phyloP scores from a whole-genome alignment of 257 asterid species.

The Solanum peruvianum region DNA sequence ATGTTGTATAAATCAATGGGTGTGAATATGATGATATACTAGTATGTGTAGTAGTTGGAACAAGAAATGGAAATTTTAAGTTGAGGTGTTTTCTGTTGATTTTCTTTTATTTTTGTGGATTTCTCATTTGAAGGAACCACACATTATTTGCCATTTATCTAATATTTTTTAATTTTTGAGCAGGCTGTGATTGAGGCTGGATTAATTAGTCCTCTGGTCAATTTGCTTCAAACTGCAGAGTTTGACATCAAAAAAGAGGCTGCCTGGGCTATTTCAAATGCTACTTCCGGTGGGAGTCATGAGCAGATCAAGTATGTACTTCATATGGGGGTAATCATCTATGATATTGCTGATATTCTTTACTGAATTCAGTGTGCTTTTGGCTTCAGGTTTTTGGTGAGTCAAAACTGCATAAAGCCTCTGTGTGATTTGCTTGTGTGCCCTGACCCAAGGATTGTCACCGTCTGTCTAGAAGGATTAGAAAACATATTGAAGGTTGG shows the following conservation, averaged over 20 bases:
- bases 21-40: not conserved
- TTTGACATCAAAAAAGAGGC: constrained; percentile 95
- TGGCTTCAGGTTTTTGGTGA: constrained; percentile 56
- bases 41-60: not conserved
- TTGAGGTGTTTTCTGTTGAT: not conserved
- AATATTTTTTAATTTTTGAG: not conserved
- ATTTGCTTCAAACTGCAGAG: constrained; percentile 74
- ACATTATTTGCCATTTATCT: not conserved
- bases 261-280: constrained; percentile 94
- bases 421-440: constrained; percentile 75
- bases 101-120: not conserved
- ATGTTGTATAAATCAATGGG: not conserved
- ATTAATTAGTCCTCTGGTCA: constrained; percentile 61
- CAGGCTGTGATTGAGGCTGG: constrained; percentile 86
- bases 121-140: not conserved
- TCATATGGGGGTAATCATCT: not conserved
- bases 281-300: constrained; percentile 86
- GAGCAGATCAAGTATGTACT: constrained; percentile 64
- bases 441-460: constrained; percentile 85
- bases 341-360: not conserved
- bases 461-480: constrained; percentile 80
- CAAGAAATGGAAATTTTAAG: not conserved
- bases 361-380: not conserved
- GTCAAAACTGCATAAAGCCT: constrained; percentile 71
- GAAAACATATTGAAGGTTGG: constrained; percentile 91